Evolutionary conservation across 2,329 filamentous ascomycete genomes (phyloP), one percentile per base, ranked within the genome.

Genomic region (Ceratocystis cubensis): DNA sequence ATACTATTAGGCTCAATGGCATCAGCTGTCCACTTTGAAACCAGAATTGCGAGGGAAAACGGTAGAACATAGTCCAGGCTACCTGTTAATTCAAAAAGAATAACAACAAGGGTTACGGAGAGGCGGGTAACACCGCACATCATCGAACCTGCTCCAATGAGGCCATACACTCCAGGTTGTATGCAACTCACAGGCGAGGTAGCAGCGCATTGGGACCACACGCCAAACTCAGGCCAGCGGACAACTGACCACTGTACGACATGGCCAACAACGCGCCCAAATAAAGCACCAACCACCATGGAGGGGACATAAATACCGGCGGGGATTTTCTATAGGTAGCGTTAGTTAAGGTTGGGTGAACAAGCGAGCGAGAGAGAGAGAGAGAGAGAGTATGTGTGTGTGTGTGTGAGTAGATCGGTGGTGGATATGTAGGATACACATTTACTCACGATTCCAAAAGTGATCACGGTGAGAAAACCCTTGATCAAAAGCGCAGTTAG

Each of bases 21-120:
- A 76, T 97, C 94, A 0, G 94, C 92, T 0, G 91, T 96, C 94
- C 94, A 99, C 77, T 99, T 99, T n/a, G 93, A 87, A 33, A 96
- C 91, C 3, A 97, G 80, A 44, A 99, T 91, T 0, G 90, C 88
- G 7, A 99, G 78, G 0, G 92, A 96, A 75, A 97, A 97, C 0
- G 94, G 94, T 10, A 99, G 79, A 2, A 99, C 94, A 72, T 97
- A 95, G 74, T 97, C 90, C 62, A 97, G 80, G 74, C 91, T 96
- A 66, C 94, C 94, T 0, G 94, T 99, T 45, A 99, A 80, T 75
- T 99, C 94, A 71, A 99, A 97, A 0, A 97, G 79, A 69, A 99
- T 97, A 72, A 97, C 91, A 0, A 91, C 92, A 7, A 99, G 80
- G 0, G 94, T 97, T 25, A 99, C 90, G 0, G 92, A 96, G 1